These are phyloP conservation scores for Globisporangium abappressorium DNA, from an alignment of 352 stramenopile genomes.

Conservation along the genomic window DNA sequence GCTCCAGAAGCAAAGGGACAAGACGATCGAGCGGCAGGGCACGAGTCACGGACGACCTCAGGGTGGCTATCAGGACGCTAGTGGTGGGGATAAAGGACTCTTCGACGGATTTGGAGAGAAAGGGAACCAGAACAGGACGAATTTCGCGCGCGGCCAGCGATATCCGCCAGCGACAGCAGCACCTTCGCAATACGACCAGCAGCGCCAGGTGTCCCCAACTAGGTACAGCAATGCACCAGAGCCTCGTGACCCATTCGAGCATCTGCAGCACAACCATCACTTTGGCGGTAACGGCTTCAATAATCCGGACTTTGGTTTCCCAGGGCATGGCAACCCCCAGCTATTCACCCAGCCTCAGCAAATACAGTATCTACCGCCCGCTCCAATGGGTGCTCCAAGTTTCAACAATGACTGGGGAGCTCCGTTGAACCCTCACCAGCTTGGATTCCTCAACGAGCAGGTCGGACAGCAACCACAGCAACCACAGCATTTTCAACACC, in stretches of 20 bases:
- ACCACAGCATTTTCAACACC: slow-evolving; percentile 16
- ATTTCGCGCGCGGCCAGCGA: slow-evolving; percentile 45
- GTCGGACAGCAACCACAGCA: slow-evolving; percentile 12
- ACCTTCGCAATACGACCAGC: slow-evolving; percentile 9
- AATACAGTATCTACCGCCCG: neutral
- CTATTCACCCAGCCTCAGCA: slow-evolving; percentile 9
- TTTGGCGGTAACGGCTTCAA: neutral
- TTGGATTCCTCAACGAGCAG: slow-evolving; percentile 2
- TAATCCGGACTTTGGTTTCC: neutral
- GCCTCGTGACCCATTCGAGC: neutral
- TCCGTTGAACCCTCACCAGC: slow-evolving; percentile 4
- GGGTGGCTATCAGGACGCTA: neutral
- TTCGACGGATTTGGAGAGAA: slow-evolving; percentile 50
- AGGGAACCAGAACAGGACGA: slow-evolving; percentile 26
- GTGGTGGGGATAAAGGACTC: slow-evolving; percentile 14
- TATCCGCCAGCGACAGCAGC: slow-evolving; percentile 7
- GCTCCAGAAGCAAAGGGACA: slow-evolving; percentile 43
- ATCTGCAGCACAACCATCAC: neutral
- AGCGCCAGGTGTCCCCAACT: slow-evolving; percentile 15
- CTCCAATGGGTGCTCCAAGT: neutral
- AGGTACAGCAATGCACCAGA: neutral
- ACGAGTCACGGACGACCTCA: slow-evolving; percentile 5
- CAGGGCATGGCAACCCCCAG: slow-evolving; percentile 1
- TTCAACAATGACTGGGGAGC: slow-evolving; percentile 9
- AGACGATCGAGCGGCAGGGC: slow-evolving; percentile 27